Conservation (phyloP, 2,329 filamentous ascomycete genomes). For the Penicillium sp. region DNA sequence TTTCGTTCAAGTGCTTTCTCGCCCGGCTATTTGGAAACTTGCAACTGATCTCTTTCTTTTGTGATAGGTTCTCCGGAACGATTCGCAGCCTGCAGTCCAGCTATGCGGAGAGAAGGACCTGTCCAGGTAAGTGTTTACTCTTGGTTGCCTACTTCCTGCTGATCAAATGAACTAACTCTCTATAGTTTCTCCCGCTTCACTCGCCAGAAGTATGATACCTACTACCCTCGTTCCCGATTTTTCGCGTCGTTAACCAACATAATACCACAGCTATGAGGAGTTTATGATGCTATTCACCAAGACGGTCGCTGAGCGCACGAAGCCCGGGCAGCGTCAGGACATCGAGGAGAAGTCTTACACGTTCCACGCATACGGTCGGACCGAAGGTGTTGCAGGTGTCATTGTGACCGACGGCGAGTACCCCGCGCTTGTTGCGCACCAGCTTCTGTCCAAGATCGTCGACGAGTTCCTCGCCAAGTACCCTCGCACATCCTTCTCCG, state of each 20-base stretch:
- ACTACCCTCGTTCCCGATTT: constrained; percentile 8
- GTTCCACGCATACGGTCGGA: constrained; percentile 73
- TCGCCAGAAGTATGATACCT: constrained; percentile 60
- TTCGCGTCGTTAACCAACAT: constrained; percentile 9
- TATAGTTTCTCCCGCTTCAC: constrained; percentile 74
- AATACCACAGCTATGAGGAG: constrained; percentile 54
- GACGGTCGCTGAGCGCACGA: constrained; percentile 83
- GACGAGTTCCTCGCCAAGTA: constrained; percentile 83
- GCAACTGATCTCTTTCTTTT: not conserved
- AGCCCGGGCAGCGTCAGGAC: constrained; percentile 78
- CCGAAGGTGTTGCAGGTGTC: constrained; percentile 73
- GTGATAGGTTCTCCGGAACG: constrained; percentile 77
- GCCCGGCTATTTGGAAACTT: not conserved
- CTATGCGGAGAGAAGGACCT: constrained; percentile 77
- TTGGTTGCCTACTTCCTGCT: not conserved
- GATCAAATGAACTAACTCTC: constrained; percentile 10
- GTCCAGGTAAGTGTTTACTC: constrained; percentile 45
- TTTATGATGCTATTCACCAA: constrained; percentile 86
- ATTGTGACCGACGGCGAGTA: constrained; percentile 78
- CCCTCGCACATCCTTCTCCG: constrained; percentile 68
- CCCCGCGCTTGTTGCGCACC: constrained; percentile 77
- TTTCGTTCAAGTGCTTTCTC: constrained; percentile 1
- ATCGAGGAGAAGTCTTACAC: constrained; percentile 60
- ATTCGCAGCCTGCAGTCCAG: constrained; percentile 73
- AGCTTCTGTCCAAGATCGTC: constrained; percentile 80